These are phyloP conservation scores for Populus hybrid DNA, from an alignment of 441 rosid genomes.

Conservation along the genomic window DNA sequence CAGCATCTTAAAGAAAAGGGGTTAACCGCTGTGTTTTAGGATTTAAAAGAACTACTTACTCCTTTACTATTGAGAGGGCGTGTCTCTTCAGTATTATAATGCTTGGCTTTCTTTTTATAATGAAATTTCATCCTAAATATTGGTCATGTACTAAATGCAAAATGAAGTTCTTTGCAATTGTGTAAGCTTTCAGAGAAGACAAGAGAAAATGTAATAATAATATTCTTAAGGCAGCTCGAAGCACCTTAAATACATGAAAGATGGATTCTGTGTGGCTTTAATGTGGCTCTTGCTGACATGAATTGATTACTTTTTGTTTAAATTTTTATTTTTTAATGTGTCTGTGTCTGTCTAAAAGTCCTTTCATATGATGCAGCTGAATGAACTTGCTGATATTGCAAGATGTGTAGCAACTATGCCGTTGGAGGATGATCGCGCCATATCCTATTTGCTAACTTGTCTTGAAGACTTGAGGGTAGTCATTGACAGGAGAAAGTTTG, in stretches of 20 bases:
- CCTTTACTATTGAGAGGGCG: neutral
- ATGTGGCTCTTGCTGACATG: neutral
- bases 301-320: neutral
- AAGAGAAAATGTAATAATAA: neutral
- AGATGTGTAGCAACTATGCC: constrained; percentile 84
- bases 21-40: neutral
- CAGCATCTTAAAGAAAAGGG: neutral
- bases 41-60: neutral
- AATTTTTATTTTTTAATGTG: constrained; percentile 2
- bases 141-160: neutral
- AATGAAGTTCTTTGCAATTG: neutral
- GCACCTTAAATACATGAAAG: neutral
- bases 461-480: constrained; percentile 85
- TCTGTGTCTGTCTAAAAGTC: constrained; percentile 20
- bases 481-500: constrained; percentile 81
- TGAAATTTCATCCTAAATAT: neutral
- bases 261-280: constrained; percentile 10
- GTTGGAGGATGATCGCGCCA: constrained; percentile 70
- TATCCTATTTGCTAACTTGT: constrained; percentile 69
- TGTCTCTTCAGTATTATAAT: neutral
- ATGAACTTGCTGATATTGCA: constrained; percentile 97
- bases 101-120: neutral
- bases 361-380: constrained; percentile 60
- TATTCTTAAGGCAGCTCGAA: neutral
- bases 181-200: neutral